Evolutionary conservation across 2,329 filamentous ascomycete genomes (phyloP), one percentile per base, ranked within the genome.

Genomic region (Fusarium stilboides): DNA sequence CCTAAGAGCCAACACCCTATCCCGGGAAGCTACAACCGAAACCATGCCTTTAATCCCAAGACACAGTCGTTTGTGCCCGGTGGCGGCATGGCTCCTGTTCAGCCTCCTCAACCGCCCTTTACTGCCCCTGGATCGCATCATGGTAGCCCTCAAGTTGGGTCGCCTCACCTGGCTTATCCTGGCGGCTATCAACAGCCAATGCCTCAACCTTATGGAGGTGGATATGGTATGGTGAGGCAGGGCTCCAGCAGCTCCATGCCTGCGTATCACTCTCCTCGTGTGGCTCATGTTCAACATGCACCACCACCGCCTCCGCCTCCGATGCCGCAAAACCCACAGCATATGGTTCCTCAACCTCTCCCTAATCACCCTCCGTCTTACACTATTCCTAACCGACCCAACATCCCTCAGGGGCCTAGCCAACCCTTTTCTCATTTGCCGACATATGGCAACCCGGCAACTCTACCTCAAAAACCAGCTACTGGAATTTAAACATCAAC

Each of bases 11-110:
- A 94, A 76, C 93, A 97, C 77, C 92, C 93, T 8, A 89, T 97
- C 58, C 93, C 94, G 15, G 93, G 93, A 36, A 96, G 91, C 80
- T 97, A 88, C 71, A 93, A 92, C 76, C 87, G 94, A 60, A 81
- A 80, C 52, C 93, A 94, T 73, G 89, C 92, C 14, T 98, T 98
- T 82, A 98, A 98, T 76, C 95, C 94, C 1, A 94, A 97, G 81
- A 98, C 93, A 17, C 93, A 97, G 76, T 92, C 94, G 0, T 98
- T 98, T 79, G 88, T 97, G 24, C 95, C 95, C 46, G 79, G 80
- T 19, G 76, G 88, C 67, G 81, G 83, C 26, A 84, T 86, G 77
- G 79, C 82, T 31, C 81, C 84, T 5, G 82, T 84, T 68, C 85
- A 83, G 40, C 80, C 81, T 33, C 81, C 84, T 8, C 80, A 84